Percentiles rank a stretch among this genome's conserved stretches.
Conservation (phyloP, 257 asterid species). For the Forsythia viridissima region DNA sequence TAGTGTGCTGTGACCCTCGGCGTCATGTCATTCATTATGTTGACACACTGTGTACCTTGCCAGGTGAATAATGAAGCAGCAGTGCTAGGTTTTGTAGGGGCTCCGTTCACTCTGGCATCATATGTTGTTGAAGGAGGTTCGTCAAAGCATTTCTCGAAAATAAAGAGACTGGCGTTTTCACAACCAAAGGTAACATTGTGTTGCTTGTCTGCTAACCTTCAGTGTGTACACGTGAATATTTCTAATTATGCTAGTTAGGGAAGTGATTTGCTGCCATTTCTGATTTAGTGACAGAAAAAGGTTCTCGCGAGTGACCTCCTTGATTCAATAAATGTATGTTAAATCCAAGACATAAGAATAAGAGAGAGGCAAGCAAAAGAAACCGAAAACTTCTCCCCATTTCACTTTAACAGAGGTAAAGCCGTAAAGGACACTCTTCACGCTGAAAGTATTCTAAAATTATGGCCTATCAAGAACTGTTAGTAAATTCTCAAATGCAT, state of each 20-base stretch:
- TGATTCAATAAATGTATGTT: not conserved
- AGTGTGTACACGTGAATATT: not conserved
- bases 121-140: constrained; percentile 98
- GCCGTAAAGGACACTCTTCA: not conserved
- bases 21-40: constrained; percentile 16
- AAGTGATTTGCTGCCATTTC: not conserved
- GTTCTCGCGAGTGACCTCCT: not conserved
- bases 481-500: not conserved
- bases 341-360: not conserved
- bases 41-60: constrained; percentile 14
- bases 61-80: constrained; percentile 98
- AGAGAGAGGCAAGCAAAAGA: not conserved
- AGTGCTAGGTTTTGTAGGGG: constrained; percentile 97
- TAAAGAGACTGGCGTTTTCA: constrained; percentile 86
- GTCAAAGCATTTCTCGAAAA: constrained; percentile 91
- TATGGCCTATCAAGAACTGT: not conserved
- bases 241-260: not conserved
- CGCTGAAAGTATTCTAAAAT: not conserved
- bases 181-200: constrained; percentile 72
- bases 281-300: not conserved
- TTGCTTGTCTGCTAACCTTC: not conserved
- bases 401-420: not conserved
- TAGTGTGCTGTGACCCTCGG: not conserved
- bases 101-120: constrained; percentile 96
- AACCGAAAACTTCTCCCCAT: not conserved